Percentiles rank a stretch among this genome's conserved stretches.
phyloP scores from a whole-genome alignment of 208 protist species.

The Leishmania mexicana region DNA sequence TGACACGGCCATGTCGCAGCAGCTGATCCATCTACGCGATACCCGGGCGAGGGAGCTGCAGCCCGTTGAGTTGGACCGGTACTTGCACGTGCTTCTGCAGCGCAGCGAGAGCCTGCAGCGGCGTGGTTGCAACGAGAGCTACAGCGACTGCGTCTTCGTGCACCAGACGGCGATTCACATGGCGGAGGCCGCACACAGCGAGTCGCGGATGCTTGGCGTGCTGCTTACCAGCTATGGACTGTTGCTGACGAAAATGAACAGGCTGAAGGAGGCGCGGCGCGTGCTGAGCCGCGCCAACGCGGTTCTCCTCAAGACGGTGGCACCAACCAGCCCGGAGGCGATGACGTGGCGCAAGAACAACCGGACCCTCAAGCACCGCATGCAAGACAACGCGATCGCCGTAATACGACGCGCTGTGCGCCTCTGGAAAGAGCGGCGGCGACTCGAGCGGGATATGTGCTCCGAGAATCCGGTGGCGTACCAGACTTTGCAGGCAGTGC shows the following conservation, averaged over 20 bases:
- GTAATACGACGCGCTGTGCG: constrained; percentile 58
- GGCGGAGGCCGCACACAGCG: constrained; percentile 24
- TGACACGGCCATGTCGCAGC: constrained; percentile 37
- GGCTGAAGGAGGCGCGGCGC: constrained; percentile 43
- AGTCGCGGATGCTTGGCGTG: constrained; percentile 42
- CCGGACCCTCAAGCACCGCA: constrained; percentile 34
- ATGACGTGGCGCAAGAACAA: constrained; percentile 58
- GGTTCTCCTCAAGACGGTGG: constrained; percentile 37
- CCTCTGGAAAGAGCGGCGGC: constrained; percentile 50
- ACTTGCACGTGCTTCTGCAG: constrained; percentile 35
- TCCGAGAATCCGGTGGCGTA: constrained; percentile 38
- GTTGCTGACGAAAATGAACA: constrained; percentile 40
- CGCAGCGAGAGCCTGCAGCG: constrained; percentile 41
- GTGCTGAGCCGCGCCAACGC: constrained; percentile 36
- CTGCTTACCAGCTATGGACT: constrained; percentile 52
- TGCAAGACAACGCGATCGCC: constrained; percentile 40
- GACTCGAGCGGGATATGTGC: constrained; percentile 30
- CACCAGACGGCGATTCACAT: constrained; percentile 52
- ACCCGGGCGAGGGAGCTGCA: constrained; percentile 37
- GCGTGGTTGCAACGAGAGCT: constrained; percentile 36
- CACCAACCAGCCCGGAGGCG: constrained; percentile 43
- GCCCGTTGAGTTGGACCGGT: constrained; percentile 28
- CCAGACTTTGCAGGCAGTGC: constrained; percentile 32
- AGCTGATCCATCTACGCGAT: constrained; percentile 31
- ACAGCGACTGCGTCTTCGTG: constrained; percentile 37